A percentile compares a stretch with the other conserved stretches of the same genome.
Conservation (phyloP, 495 filamentous ascomycete species). For the Jackrogersella minutella region DNA sequence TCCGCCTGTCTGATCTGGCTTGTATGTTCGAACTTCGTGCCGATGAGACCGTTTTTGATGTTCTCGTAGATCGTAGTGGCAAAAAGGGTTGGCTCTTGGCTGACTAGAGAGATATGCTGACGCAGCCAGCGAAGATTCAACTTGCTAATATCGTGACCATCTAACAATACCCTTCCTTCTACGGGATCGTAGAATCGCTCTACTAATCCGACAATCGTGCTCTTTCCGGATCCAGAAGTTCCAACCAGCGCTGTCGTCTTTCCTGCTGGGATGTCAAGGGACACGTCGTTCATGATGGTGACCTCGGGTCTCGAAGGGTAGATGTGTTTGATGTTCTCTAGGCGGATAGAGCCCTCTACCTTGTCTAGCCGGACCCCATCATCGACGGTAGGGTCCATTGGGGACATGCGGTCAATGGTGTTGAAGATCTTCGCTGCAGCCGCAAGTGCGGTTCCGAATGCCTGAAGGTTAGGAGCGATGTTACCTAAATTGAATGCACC, state of each 20-base stretch:
- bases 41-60: slow-evolving; percentile 87
- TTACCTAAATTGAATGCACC: slow-evolving; percentile 92
- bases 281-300: slow-evolving; percentile 83
- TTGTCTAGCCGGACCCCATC: slow-evolving; percentile 73
- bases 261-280: slow-evolving; percentile 79
- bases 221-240: slow-evolving; percentile 88
- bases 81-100: slow-evolving; percentile 83
- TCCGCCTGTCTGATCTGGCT: slow-evolving; percentile 70
- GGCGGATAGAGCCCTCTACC: slow-evolving; percentile 79
- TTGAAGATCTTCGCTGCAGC: slow-evolving; percentile 90
- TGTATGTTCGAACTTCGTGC: slow-evolving; percentile 76
- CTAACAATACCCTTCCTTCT: slow-evolving; percentile 77
- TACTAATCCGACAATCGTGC: slow-evolving; percentile 88
- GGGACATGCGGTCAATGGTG: slow-evolving; percentile 91
- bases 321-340: slow-evolving; percentile 87
- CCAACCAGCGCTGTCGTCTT: slow-evolving; percentile 89
- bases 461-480: slow-evolving; percentile 83
- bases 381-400: slow-evolving; percentile 79
- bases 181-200: slow-evolving; percentile 94
- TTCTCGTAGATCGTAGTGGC: slow-evolving; percentile 86
- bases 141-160: slow-evolving; percentile 80
- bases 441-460: slow-evolving; percentile 81
- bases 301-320: slow-evolving; percentile 94
- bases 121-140: slow-evolving; percentile 92
- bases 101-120: slow-evolving; percentile 89